Conservation (phyloP, 2,329 filamentous ascomycete genomes). For the Nigrospora osmanthi region DNA sequence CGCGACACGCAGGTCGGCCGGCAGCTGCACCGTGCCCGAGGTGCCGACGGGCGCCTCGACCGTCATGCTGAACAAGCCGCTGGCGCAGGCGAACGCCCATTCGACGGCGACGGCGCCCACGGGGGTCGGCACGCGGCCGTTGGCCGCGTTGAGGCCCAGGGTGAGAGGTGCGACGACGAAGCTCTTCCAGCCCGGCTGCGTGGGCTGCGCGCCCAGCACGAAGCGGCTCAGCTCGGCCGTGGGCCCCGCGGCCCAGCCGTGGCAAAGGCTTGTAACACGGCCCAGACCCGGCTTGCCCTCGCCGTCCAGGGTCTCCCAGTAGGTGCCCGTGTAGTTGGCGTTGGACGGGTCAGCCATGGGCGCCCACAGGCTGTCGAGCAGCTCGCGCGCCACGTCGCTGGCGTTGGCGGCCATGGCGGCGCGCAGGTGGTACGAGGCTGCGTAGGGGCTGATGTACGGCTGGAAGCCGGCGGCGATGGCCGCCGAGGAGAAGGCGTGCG, state of each 20-base stretch:
- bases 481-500: constrained; percentile 1
- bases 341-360: constrained; percentile 16
- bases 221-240: constrained; percentile 21
- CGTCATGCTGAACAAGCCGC: constrained; percentile 1
- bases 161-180: constrained; percentile 11
- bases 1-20: background rate
- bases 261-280: constrained; percentile 19
- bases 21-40: background rate
- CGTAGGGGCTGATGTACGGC: constrained; percentile 9
- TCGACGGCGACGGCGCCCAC: background rate
- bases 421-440: constrained; percentile 21
- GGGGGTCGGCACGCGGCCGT: background rate
- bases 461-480: constrained; percentile 1
- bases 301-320: constrained; percentile 20
- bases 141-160: constrained; percentile 10
- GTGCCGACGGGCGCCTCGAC: constrained; percentile 2
- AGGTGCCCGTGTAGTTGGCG: constrained; percentile 18
- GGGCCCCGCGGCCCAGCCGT: constrained; percentile 23
- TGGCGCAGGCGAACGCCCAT: background rate
- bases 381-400: constrained; percentile 1
- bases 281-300: constrained; percentile 17
- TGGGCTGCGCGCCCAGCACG: constrained; percentile 17
- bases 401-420: constrained; percentile 13
- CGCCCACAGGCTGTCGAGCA: constrained; percentile 13
- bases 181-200: constrained; percentile 11